phyloP scores from a whole-genome alignment of 2,329 filamentous ascomycete species.

The Arthrobotrys musiformis region DNA sequence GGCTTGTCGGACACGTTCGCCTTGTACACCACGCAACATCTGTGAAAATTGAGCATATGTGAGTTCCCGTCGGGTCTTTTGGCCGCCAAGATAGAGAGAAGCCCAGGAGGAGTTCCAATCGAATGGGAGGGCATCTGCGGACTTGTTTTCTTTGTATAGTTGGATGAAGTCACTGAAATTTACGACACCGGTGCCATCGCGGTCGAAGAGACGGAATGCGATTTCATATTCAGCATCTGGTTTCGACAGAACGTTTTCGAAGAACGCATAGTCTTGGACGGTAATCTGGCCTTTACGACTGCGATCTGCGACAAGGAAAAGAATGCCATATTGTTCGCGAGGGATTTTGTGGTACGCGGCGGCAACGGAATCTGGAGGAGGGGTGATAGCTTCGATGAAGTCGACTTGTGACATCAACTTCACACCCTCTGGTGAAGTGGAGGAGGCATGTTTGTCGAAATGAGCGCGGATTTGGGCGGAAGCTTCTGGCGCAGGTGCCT shows the following conservation, averaged over 20 bases:
- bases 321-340: slow-evolving; percentile 91
- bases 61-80: slow-evolving; percentile 86
- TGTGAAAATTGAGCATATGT: slow-evolving; percentile 97
- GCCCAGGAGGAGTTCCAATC: slow-evolving; percentile 99
- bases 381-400: slow-evolving; percentile 91
- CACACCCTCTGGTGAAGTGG: slow-evolving; percentile 80
- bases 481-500: slow-evolving; percentile 16
- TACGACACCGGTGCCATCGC: slow-evolving; percentile 82
- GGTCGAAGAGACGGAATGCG: slow-evolving; percentile 94
- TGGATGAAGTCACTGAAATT: slow-evolving; percentile 89
- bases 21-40: slow-evolving; percentile 95
- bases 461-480: slow-evolving; percentile 75
- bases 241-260: slow-evolving; percentile 92
- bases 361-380: slow-evolving; percentile 70
- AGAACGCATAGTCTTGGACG: slow-evolving; percentile 87
- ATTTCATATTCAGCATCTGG: slow-evolving; percentile 99
- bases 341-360: slow-evolving; percentile 96
- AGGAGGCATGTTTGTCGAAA: slow-evolving; percentile 77
- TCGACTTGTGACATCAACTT: slow-evolving; percentile 83
- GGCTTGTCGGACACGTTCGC: slow-evolving; percentile 93
- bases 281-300: slow-evolving; percentile 77
- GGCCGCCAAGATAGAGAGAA: slow-evolving; percentile 88
- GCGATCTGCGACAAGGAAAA: slow-evolving; percentile 91
- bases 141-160: slow-evolving; percentile 88
- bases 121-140: slow-evolving; percentile 85